Evolutionary conservation across 2,329 filamentous ascomycete genomes (phyloP).

Genomic region (Cercospora sp.): DNA sequence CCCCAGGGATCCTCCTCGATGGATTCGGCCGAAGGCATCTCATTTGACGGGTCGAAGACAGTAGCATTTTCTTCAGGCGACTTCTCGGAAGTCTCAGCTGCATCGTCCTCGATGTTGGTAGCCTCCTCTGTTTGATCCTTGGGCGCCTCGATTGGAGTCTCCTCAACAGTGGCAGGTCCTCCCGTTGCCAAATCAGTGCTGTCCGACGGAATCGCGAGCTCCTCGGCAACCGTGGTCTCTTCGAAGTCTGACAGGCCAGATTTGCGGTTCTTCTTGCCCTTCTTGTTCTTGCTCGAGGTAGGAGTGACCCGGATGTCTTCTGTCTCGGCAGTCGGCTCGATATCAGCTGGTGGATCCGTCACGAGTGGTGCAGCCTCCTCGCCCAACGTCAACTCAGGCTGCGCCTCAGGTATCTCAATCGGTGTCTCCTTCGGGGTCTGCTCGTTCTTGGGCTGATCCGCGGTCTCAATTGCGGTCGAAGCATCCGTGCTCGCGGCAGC

Average conservation of each 20-base stretch:
- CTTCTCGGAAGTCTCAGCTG: not conserved
- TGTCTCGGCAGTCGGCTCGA: not conserved
- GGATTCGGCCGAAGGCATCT: not conserved
- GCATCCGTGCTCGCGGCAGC: not conserved
- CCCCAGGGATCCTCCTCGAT: not conserved
- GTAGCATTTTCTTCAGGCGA: not conserved
- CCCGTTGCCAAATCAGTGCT: too few species aligned
- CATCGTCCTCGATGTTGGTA: not conserved
- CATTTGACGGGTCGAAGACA: not conserved
- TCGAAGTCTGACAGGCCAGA: not conserved
- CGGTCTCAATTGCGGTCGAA: not conserved
- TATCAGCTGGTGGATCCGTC: not conserved
- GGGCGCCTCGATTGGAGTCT: not conserved
- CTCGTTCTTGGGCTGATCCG: not conserved
- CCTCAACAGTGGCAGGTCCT: not conserved
- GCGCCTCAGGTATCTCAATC: not conserved
- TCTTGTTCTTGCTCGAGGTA: conserved; percentile 38
- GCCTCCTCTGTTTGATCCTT: not conserved
- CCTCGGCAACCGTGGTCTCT: not conserved
- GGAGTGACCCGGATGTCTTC: conserved; percentile 30
- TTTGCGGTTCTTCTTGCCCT: not conserved
- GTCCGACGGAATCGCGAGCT: too few species aligned
- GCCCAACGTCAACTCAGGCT: not conserved
- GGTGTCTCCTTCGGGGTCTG: not conserved
- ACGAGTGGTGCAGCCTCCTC: not conserved